Base-by-base conservation (phyloP, 2,329 filamentous ascomycete genomes). In the Aspergillus sclerotialis region DNA sequence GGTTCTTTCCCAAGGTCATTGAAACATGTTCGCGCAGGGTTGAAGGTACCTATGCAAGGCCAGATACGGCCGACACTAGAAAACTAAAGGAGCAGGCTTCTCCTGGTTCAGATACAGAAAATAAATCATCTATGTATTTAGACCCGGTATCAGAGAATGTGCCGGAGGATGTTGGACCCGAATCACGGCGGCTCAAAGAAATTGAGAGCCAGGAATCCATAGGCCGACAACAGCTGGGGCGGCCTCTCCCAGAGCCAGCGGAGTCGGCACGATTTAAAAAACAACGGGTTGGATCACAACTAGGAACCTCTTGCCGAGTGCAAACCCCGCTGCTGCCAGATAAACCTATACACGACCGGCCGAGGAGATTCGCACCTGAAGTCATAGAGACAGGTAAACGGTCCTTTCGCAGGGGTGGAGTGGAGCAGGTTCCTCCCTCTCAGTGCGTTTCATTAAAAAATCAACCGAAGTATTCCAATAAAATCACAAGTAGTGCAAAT, bases 351-450 rank as follows among this genome's bases (percentile, higher is more conserved):
- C 19, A 6, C 19, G 10, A 23, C 19, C 6, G 19, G 6, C 19
- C 47, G 4, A 65, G 70, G 27, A 73, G 62, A 39, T 94, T 93
- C 57, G 74, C 80, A 18, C 87, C 87, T 9, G 82, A 90, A 50
- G 68, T 94, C 36, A 80, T 94, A 42, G 86, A 90, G 60, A 89
- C 84, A 3, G 82, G 82, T 4, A 77, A 79, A 48, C 73, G 87
- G 34, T 78, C 79, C 21, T 77, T 82, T 43, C 78, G 78, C 50
- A 74, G 74, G 11, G 78, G 78, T 13, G 81, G 87, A 48, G 60
- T 70, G 19, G 19, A 23, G 10, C 7, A 10, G 6, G 19, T 6
- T 23, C 19, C 19, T 23, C 19, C 7, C n/a, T n/a, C n/a, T 23
- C 7, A 23, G 7, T 7, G 19, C 19, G 10, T 7, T 23, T 7